These are phyloP conservation scores for Solanum chmielewskii DNA, from an alignment of 257 asterid genomes.

Conservation along the genomic window DNA sequence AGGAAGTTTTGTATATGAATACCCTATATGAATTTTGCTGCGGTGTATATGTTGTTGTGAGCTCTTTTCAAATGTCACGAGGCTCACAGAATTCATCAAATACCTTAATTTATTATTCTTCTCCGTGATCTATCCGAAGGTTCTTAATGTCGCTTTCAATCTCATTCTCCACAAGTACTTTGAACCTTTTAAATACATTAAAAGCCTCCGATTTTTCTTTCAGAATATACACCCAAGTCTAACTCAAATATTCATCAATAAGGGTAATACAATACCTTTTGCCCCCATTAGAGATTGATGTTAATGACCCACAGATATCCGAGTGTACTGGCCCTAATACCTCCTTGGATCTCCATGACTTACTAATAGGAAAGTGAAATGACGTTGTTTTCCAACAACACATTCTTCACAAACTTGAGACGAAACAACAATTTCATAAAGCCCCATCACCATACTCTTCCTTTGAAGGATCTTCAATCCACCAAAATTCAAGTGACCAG, in stretches of 20 bases:
- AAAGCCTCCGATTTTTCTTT: neutral
- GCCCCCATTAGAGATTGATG: neutral
- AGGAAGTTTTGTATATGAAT: slow-evolving; percentile 11
- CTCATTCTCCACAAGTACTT: neutral
- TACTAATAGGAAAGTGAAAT: too few species aligned
- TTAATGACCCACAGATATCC: neutral
- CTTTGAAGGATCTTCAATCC: too few species aligned
- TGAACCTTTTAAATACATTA: neutral
- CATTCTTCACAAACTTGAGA: too few species aligned
- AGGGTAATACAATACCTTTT: neutral
- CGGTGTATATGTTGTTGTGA: neutral
- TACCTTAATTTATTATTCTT: too few species aligned
- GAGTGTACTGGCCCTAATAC: neutral
- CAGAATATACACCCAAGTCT: neutral
- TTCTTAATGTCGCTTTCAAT: neutral
- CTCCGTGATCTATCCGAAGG: neutral
- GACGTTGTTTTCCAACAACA: neutral
- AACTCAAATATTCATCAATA: too few species aligned
- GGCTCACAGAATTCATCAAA: neutral
- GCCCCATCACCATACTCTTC: too few species aligned
- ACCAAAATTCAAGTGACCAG: too few species aligned
- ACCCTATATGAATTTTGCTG: neutral
- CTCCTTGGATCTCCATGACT: neutral
- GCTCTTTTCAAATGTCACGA: neutral
- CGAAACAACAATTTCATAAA: too few species aligned